Conservation (phyloP, 2,329 filamentous ascomycete genomes). For the Cladophialophora immunda region DNA sequence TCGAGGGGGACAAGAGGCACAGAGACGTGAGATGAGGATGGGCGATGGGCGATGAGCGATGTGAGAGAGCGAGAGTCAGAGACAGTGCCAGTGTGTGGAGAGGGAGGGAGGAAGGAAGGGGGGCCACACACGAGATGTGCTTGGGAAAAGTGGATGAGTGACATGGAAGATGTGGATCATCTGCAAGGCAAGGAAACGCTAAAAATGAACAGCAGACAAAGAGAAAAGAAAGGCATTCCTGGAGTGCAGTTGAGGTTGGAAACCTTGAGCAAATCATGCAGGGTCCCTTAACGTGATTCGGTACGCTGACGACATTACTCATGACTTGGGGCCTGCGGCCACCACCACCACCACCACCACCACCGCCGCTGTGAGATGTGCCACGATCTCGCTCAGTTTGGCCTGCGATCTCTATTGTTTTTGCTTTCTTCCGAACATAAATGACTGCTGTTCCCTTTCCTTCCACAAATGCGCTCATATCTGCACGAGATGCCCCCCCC, state of each 20-base stretch:
- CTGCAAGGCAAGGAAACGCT: slow-evolving; percentile 24
- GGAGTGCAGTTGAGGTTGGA: slow-evolving; percentile 14
- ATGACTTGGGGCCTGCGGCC: slow-evolving; percentile 1
- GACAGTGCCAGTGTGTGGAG: background rate
- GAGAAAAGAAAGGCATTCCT: background rate
- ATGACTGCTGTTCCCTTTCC: background rate
- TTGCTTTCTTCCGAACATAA: background rate
- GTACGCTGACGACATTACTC: slow-evolving; percentile 11
- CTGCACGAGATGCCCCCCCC: too few species aligned
- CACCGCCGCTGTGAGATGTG: background rate
- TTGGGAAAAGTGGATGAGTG: slow-evolving; percentile 1
- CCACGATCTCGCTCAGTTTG: background rate
- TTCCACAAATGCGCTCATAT: background rate
- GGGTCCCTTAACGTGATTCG: slow-evolving; percentile 8
- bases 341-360: background rate
- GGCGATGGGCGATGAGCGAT: too few species aligned
- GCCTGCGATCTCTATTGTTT: background rate
- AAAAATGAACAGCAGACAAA: slow-evolving; percentile 1
- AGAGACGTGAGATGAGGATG: background rate
- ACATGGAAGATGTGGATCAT: slow-evolving; percentile 12
- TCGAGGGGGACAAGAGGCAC: background rate
- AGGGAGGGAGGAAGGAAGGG: slow-evolving; percentile 2
- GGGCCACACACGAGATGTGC: background rate
- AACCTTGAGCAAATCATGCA: slow-evolving; percentile 9
- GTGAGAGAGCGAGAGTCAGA: background rate